Percentiles rank a stretch among this genome's conserved stretches.
Conservation (phyloP, 371 early-diverging fungal species). For the Catenaria anguillulae region DNA sequence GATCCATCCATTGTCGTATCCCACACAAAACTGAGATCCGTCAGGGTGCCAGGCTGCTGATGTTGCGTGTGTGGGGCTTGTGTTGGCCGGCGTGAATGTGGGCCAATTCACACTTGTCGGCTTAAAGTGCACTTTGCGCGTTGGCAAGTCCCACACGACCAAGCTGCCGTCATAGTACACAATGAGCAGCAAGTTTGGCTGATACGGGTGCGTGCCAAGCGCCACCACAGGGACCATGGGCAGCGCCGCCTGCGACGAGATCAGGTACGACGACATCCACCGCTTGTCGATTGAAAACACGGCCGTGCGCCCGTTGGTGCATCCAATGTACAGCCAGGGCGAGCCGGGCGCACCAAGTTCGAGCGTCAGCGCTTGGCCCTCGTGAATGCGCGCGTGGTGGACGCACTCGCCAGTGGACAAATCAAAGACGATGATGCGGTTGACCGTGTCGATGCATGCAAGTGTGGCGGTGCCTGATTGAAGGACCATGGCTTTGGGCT, state of each 20-base stretch:
- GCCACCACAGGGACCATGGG: background rate
- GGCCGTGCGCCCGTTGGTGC: background rate
- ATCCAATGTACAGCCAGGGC: background rate
- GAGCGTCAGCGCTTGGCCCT: background rate
- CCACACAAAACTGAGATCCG: background rate
- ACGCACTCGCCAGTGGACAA: background rate
- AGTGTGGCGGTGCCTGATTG: background rate
- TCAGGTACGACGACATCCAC: slow-evolving; percentile 1
- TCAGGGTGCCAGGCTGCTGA: background rate
- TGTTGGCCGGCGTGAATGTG: background rate
- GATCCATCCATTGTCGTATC: background rate
- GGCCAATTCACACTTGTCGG: background rate
- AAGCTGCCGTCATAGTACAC: background rate
- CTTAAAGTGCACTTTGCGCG: background rate
- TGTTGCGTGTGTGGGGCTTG: background rate
- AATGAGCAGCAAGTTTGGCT: background rate
- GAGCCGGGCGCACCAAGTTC: background rate
- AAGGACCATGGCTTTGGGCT: background rate
- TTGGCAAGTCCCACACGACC: background rate
- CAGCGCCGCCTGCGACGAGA: background rate
- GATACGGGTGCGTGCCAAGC: background rate
- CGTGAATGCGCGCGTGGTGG: background rate
- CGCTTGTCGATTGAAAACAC: background rate
- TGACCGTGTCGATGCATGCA: background rate
- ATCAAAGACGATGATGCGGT: background rate